Conservation (phyloP, 371 early-diverging fungal species). For the Apophysomyces elegans region DNA sequence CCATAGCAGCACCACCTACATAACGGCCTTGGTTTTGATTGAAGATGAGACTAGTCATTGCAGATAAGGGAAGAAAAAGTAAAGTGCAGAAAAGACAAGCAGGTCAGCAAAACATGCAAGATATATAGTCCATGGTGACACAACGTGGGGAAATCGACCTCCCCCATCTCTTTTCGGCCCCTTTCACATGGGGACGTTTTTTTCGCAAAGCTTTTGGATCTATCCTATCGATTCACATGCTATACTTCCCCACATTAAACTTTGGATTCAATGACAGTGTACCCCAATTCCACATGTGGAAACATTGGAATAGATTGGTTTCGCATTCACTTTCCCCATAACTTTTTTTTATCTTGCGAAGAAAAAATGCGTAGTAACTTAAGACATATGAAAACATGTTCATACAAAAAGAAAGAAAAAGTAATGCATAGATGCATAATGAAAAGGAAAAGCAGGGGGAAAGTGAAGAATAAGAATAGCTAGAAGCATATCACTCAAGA, state of each 20-base stretch:
- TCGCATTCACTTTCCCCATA: slow-evolving; percentile 10
- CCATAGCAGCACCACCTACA: slow-evolving; percentile 34
- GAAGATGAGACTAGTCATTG: slow-evolving; percentile 8
- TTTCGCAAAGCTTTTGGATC: neutral
- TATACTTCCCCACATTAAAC: slow-evolving; percentile 2
- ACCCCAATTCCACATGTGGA: slow-evolving; percentile 7
- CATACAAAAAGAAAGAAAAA: neutral
- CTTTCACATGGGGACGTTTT: slow-evolving; percentile 1
- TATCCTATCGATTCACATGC: neutral
- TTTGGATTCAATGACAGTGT: neutral
- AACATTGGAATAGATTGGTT: neutral
- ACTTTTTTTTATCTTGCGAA: slow-evolving; percentile 5
- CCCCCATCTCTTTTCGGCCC: slow-evolving; percentile 7
- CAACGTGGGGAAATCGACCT: slow-evolving; percentile 4
- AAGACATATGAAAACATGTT: slow-evolving; percentile 8
- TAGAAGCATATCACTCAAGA: slow-evolving; percentile 1
- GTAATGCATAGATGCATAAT: slow-evolving; percentile 16
- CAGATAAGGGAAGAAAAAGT: neutral
- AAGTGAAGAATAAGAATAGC: neutral
- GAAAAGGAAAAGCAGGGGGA: neutral
- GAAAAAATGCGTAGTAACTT: neutral
- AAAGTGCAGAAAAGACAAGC: neutral
- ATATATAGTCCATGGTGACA: slow-evolving; percentile 8
- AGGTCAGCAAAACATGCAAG: neutral
- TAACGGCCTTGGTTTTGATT: slow-evolving; percentile 19